phyloP scores from a whole-genome alignment of 148 eudicot species.

The Beta vulgaris region DNA sequence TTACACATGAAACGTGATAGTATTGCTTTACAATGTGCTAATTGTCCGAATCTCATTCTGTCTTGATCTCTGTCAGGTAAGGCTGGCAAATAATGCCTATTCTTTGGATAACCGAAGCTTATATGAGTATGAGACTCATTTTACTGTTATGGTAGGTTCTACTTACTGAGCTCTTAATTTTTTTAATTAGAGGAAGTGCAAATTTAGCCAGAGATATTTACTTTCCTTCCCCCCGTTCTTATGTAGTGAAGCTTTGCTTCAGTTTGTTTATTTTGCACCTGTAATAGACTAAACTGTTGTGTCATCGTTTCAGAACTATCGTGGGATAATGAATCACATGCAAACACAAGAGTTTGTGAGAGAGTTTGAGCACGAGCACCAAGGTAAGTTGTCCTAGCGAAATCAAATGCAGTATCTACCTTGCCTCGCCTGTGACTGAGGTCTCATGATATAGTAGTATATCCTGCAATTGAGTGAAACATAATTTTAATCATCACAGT shows the following conservation, averaged over 20 bases:
- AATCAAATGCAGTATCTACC: not conserved
- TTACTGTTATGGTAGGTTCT: slow-evolving; percentile 88
- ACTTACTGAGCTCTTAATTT: not conserved
- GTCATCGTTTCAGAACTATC: slow-evolving; percentile 62
- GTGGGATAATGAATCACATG: slow-evolving; percentile 70
- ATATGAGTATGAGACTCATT: slow-evolving; percentile 92
- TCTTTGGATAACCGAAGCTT: slow-evolving; percentile 73
- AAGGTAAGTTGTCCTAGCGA: slow-evolving; percentile 38
- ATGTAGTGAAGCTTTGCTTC: not conserved
- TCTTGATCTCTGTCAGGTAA: slow-evolving; percentile 49
- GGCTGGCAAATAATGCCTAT: slow-evolving; percentile 85
- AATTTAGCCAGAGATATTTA: too few species aligned
- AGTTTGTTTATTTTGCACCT: not conserved
- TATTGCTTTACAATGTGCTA: not conserved
- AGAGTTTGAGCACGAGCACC: slow-evolving; percentile 85
- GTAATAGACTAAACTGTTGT: not conserved
- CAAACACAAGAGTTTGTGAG: slow-evolving; percentile 72
- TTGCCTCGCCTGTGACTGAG: not conserved
- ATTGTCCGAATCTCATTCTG: slow-evolving; percentile 2
- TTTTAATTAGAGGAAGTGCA: not conserved
- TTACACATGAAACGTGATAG: not conserved
- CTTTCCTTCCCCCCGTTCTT: not conserved
- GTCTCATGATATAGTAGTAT: not conserved
- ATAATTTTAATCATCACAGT: slow-evolving; percentile 45
- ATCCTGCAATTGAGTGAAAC: slow-evolving; percentile 3